These are phyloP conservation scores for Penicillium salamii DNA, from an alignment of 495 filamentous ascomycete genomes.

Conservation along the genomic window DNA sequence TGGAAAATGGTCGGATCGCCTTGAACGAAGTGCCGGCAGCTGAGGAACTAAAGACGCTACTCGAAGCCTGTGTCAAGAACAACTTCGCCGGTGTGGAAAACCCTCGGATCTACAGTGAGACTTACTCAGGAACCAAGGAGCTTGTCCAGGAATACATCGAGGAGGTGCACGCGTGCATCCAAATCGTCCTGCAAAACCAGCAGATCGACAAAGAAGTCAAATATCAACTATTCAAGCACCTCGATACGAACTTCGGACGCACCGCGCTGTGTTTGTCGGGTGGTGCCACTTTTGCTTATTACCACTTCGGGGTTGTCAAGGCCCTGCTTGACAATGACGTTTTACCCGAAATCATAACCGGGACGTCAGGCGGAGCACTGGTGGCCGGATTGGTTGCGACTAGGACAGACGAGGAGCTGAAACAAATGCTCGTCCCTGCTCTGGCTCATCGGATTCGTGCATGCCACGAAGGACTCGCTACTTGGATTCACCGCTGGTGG, in stretches of 20 bases:
- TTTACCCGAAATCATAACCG: constrained; percentile 90
- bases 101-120: constrained; percentile 87
- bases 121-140: constrained; percentile 93
- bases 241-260: constrained; percentile 86
- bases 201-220: constrained; percentile 71
- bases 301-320: constrained; percentile 91
- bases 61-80: constrained; percentile 92
- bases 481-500: constrained; percentile 84
- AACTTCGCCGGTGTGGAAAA: constrained; percentile 98
- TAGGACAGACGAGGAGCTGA: constrained; percentile 86
- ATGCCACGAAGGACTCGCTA: constrained; percentile 71
- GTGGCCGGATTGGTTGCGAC: constrained; percentile 87
- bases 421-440: constrained; percentile 77
- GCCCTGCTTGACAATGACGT: constrained; percentile 84
- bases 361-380: constrained; percentile 89
- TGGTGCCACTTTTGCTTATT: constrained; percentile 95
- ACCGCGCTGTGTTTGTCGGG: constrained; percentile 91
- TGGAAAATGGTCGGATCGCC: constrained; percentile 16
- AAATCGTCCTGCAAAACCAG: constrained; percentile 63
- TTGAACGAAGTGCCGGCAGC: constrained; percentile 47
- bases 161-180: constrained; percentile 61
- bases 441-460: constrained; percentile 81
- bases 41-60: constrained; percentile 69
- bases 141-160: constrained; percentile 86
- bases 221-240: constrained; percentile 77